Conservation (phyloP, 768 basidiomycete genomes). For the Crepidotus variabilis region DNA sequence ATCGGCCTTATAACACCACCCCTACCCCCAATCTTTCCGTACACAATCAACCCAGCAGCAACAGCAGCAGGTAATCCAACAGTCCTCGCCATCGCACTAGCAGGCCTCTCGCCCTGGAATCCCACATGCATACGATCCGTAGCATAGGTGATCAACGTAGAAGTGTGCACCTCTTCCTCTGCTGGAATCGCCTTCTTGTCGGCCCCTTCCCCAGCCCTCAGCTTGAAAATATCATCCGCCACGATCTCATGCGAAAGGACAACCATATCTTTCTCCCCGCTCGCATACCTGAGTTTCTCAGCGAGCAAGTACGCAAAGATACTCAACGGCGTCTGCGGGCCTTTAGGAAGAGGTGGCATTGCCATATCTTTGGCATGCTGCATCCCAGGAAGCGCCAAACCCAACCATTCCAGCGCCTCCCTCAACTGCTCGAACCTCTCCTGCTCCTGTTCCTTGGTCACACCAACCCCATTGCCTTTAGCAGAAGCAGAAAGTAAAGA, state of each 20-base stretch:
- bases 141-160: slow-evolving; percentile 62
- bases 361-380: not conserved
- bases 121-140: slow-evolving; percentile 23
- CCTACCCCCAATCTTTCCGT: slow-evolving; percentile 41
- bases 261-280: slow-evolving; percentile 81
- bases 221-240: slow-evolving; percentile 24
- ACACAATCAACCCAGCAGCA: slow-evolving; percentile 67
- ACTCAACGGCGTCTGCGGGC: slow-evolving; percentile 56
- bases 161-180: slow-evolving; percentile 56
- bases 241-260: slow-evolving; percentile 83
- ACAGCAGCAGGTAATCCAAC: slow-evolving; percentile 88
- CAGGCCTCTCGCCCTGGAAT: slow-evolving; percentile 22
- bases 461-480: not conserved
- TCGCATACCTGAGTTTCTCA: slow-evolving; percentile 63
- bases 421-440: slow-evolving; percentile 22
- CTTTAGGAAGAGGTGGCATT: slow-evolving; percentile 42
- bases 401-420: slow-evolving; percentile 51
- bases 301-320: slow-evolving; percentile 71
- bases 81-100: slow-evolving; percentile 86
- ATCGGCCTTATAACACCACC: slow-evolving; percentile 72
- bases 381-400: slow-evolving; percentile 16
- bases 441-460: not conserved
- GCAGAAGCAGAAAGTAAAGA: not conserved
- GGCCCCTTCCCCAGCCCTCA: not conserved
- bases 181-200: not conserved